phyloP scores from a whole-genome alignment of 2,329 filamentous ascomycete genomes.

The Cadophora luteo-olivacea region DNA sequence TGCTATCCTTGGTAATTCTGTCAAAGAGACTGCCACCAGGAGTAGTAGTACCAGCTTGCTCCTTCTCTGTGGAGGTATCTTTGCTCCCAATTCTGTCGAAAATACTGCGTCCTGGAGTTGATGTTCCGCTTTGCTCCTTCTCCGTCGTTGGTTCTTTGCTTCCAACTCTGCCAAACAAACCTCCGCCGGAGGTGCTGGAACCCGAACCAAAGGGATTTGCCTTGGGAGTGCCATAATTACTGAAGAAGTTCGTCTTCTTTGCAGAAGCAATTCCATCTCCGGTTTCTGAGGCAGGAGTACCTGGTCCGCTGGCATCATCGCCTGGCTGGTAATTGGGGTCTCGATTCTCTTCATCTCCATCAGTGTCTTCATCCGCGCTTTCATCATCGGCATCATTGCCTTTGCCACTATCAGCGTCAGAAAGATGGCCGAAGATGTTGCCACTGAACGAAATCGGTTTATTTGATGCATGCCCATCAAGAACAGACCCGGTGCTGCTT shows the following conservation, averaged over 20 bases:
- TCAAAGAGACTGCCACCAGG: slow-evolving; percentile 45
- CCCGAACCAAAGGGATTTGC: slow-evolving; percentile 26
- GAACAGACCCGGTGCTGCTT: slow-evolving; percentile 37
- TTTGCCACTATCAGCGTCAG: slow-evolving; percentile 59
- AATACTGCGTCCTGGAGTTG: slow-evolving; percentile 36
- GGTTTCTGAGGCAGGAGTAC: slow-evolving; percentile 37
- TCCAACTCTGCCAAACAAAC: slow-evolving; percentile 10
- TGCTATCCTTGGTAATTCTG: slow-evolving; percentile 56
- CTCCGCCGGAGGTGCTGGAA: slow-evolving; percentile 37
- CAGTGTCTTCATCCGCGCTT: slow-evolving; percentile 32
- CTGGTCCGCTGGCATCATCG: slow-evolving; percentile 31
- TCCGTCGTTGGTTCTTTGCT: not conserved
- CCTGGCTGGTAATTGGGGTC: slow-evolving; percentile 38
- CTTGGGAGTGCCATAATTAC: slow-evolving; percentile 31
- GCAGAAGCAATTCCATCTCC: slow-evolving; percentile 39
- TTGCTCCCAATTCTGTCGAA: slow-evolving; percentile 17
- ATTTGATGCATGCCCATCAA: slow-evolving; percentile 36
- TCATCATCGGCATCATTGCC: slow-evolving; percentile 51
- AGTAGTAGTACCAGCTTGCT: slow-evolving; percentile 44
- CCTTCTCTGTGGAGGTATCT: slow-evolving; percentile 10
- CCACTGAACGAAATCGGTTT: slow-evolving; percentile 36
- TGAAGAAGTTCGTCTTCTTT: slow-evolving; percentile 35
- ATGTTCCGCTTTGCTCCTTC: slow-evolving; percentile 17
- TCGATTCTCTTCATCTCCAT: slow-evolving; percentile 41
- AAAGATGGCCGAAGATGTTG: slow-evolving; percentile 68